These are phyloP conservation scores for Oidiodendron maius DNA, from an alignment of 495 filamentous ascomycete genomes.

Conservation along the genomic window DNA sequence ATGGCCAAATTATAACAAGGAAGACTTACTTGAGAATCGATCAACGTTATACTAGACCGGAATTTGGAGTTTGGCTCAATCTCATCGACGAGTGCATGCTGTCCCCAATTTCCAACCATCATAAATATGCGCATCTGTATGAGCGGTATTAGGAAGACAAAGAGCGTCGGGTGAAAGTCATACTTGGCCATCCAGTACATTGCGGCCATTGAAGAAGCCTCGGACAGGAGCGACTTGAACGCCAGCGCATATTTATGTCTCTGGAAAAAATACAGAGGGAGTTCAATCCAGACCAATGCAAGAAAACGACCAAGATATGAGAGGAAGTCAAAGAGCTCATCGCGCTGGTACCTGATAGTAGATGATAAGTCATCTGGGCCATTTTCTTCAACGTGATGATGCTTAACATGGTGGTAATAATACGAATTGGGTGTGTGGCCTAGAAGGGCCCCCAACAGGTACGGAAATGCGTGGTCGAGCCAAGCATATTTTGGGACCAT, in stretches of 20 bases:
- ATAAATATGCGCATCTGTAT: slow-evolving; percentile 53
- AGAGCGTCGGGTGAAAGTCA: slow-evolving; percentile 48
- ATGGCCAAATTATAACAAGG: slow-evolving; percentile 1
- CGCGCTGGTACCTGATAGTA: slow-evolving; percentile 71
- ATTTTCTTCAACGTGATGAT: slow-evolving; percentile 79
- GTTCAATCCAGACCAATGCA: slow-evolving; percentile 64
- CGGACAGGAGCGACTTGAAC: slow-evolving; percentile 47
- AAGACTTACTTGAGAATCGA: slow-evolving; percentile 60
- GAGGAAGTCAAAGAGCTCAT: slow-evolving; percentile 54
- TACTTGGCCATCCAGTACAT: slow-evolving; percentile 42
- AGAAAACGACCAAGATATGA: slow-evolving; percentile 68
- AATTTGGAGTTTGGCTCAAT: slow-evolving; percentile 63
- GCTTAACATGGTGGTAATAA: slow-evolving; percentile 80
- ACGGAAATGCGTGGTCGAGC: slow-evolving; percentile 63
- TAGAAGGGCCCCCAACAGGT: slow-evolving; percentile 66
- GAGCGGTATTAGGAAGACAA: slow-evolving; percentile 56
- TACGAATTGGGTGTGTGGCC: slow-evolving; percentile 83
- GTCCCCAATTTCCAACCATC: slow-evolving; percentile 74
- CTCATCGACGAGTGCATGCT: slow-evolving; percentile 69
- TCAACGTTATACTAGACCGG: slow-evolving; percentile 63
- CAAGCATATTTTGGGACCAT: slow-evolving; percentile 38
- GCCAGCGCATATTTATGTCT: slow-evolving; percentile 47
- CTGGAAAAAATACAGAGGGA: slow-evolving; percentile 65
- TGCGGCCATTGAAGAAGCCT: slow-evolving; percentile 44
- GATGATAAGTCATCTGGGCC: slow-evolving; percentile 70